Percentiles rank a stretch among this genome's conserved stretches.
Conservation (phyloP, 371 early-diverging fungal genomes). For the Mortierella sp. region DNA sequence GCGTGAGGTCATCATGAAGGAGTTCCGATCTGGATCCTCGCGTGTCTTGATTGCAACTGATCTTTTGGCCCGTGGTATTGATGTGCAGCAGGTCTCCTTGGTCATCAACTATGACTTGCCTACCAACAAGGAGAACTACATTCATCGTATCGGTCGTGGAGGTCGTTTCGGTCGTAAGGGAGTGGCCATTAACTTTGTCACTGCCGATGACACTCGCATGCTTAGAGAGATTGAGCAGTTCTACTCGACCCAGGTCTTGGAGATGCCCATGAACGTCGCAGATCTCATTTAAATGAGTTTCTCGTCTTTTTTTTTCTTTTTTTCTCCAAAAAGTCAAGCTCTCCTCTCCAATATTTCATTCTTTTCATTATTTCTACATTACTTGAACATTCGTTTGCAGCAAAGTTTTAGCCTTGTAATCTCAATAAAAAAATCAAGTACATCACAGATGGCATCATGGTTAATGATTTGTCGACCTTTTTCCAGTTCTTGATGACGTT, state of each 20-base stretch:
- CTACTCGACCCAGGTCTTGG: slow-evolving; percentile 98
- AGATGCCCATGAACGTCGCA: slow-evolving; percentile 94
- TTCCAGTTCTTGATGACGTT: too few relatives aligned
- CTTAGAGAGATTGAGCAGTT: slow-evolving; percentile 94
- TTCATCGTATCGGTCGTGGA: slow-evolving; percentile 99
- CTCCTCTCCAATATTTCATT: neutral
- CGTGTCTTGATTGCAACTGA: slow-evolving; percentile 99
- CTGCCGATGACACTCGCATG: slow-evolving; percentile 92
- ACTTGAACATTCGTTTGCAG: neutral
- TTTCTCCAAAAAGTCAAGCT: too few relatives aligned
- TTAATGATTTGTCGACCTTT: too few relatives aligned
- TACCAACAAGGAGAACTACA: slow-evolving; percentile 96
- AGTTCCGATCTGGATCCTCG: slow-evolving; percentile 95
- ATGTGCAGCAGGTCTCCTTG: slow-evolving; percentile 99
- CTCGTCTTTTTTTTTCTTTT: neutral
- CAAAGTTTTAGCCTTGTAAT: neutral
- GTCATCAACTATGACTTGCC: slow-evolving; percentile 99
- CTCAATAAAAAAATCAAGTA: neutral
- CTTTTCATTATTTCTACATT: neutral
- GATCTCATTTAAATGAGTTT: slow-evolving; percentile 74
- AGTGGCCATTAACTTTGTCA: slow-evolving; percentile 99
- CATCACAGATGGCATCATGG: neutral
- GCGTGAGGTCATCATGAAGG: slow-evolving; percentile 97
- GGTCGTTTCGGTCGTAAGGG: slow-evolving; percentile 99
- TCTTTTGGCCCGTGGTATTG: slow-evolving; percentile 99